Evolutionary conservation across 768 basidiomycete genomes (phyloP).

Genomic region (Termitomyces sp.): DNA sequence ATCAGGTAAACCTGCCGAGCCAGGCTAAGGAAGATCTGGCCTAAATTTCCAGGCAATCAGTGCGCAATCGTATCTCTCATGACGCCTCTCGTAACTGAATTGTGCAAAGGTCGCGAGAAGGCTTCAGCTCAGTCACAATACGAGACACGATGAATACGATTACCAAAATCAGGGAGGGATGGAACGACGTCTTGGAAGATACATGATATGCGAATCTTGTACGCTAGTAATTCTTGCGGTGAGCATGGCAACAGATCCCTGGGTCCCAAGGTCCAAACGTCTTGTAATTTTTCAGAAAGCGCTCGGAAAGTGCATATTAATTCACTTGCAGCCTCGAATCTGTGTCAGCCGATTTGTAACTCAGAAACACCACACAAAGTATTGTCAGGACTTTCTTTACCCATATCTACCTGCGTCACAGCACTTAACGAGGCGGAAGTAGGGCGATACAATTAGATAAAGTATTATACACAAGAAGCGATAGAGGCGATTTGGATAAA

Average conservation of each 20-base stretch:
- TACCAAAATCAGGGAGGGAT: neutral
- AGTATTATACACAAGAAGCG: neutral
- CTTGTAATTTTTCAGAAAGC: neutral
- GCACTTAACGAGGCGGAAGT: too few relatives aligned
- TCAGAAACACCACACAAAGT: neutral
- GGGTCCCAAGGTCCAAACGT: neutral
- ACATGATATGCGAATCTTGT: neutral
- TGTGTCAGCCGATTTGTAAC: neutral
- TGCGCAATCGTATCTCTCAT: neutral
- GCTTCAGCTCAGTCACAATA: neutral
- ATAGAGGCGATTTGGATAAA: neutral
- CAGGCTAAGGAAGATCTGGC: neutral
- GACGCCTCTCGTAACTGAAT: neutral
- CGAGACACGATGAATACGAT: neutral
- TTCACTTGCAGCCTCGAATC: neutral
- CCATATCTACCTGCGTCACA: neutral
- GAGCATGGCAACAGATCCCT: neutral
- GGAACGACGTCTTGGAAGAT: neutral
- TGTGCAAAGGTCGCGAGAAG: neutral
- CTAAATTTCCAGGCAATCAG: neutral
- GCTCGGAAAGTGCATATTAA: neutral
- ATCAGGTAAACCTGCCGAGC: neutral
- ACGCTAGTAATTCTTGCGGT: neutral
- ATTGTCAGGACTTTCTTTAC: neutral
- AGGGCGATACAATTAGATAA: neutral